These are phyloP conservation scores for Akebia trifoliata DNA, from an alignment of 164 flowering plant species.

Conservation along the genomic window DNA sequence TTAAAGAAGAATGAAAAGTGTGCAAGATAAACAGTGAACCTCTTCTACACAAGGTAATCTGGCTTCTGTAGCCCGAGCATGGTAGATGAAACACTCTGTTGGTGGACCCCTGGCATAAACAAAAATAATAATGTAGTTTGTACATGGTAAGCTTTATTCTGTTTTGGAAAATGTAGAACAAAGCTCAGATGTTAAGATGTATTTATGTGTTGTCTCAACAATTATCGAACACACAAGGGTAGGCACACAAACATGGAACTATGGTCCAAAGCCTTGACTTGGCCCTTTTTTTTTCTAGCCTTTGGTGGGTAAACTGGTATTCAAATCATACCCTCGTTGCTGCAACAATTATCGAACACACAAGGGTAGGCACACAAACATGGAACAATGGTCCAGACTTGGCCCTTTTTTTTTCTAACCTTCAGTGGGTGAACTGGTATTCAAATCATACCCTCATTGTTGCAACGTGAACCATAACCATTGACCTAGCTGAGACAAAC, in stretches of 20 bases:
- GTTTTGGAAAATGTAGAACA: slow-evolving; percentile 4
- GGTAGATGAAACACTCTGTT: slow-evolving; percentile 84
- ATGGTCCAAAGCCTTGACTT: neutral
- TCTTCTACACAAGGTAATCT: slow-evolving; percentile 38
- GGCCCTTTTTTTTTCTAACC: too few relatives aligned
- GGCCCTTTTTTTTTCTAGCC: neutral
- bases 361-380: neutral
- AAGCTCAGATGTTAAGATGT: neutral
- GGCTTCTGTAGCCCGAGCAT: slow-evolving; percentile 85
- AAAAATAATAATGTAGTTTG: slow-evolving; percentile 7
- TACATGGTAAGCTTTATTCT: neutral
- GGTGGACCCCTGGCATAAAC: slow-evolving; percentile 79
- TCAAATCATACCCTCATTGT: too few relatives aligned
- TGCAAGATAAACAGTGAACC: slow-evolving; percentile 13
- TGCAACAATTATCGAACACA: neutral
- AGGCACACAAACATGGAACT: neutral
- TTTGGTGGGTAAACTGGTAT: too few relatives aligned
- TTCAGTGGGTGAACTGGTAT: too few relatives aligned
- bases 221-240: neutral
- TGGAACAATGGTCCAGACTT: neutral
- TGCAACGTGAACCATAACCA: too few relatives aligned
- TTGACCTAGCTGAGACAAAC: too few relatives aligned
- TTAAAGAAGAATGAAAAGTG: slow-evolving; percentile 1
- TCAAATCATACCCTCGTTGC: neutral
- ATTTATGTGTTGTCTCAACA: neutral